Percentiles rank a stretch among this genome's conserved stretches.
Evolutionary conservation across 345 rosid species (phyloP).

Genomic region (Populus alba): DNA sequence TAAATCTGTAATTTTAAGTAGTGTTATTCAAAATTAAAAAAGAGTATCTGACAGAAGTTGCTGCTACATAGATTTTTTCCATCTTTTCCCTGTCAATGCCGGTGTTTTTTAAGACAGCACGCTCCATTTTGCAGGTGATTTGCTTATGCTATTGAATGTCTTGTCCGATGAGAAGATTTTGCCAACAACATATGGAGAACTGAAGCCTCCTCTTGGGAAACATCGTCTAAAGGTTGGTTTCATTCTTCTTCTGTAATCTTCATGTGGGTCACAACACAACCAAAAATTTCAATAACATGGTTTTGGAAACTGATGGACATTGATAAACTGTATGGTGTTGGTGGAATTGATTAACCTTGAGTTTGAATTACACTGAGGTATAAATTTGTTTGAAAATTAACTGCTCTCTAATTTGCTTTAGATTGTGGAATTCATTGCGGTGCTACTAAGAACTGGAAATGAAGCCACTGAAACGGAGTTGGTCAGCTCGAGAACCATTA

Average conservation of each 20-base stretch:
- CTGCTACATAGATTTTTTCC: background rate
- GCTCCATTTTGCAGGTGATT: constrained; percentile 53
- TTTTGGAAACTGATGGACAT: background rate
- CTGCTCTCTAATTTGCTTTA: constrained; percentile 26
- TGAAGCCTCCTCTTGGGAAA: constrained; percentile 97
- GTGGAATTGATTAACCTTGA: background rate
- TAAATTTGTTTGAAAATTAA: background rate
- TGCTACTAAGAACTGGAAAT: constrained; percentile 72
- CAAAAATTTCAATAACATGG: background rate
- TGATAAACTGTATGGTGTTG: background rate
- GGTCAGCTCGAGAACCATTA: constrained; percentile 72
- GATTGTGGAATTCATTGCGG: constrained; percentile 97
- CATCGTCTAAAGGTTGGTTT: constrained; percentile 84
- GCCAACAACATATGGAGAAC: constrained; percentile 90
- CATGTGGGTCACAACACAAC: background rate
- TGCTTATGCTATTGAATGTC: constrained; percentile 69
- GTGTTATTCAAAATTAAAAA: background rate
- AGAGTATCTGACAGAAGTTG: background rate
- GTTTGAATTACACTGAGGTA: background rate
- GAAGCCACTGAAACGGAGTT: constrained; percentile 82
- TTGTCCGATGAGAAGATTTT: constrained; percentile 73
- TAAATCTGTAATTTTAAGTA: background rate
- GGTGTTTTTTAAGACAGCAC: constrained; percentile 8
- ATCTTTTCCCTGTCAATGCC: constrained; percentile 3
- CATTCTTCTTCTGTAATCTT: background rate